phyloP scores from a whole-genome alignment of 768 basidiomycete genomes.

The Mycena sanguinolenta region DNA sequence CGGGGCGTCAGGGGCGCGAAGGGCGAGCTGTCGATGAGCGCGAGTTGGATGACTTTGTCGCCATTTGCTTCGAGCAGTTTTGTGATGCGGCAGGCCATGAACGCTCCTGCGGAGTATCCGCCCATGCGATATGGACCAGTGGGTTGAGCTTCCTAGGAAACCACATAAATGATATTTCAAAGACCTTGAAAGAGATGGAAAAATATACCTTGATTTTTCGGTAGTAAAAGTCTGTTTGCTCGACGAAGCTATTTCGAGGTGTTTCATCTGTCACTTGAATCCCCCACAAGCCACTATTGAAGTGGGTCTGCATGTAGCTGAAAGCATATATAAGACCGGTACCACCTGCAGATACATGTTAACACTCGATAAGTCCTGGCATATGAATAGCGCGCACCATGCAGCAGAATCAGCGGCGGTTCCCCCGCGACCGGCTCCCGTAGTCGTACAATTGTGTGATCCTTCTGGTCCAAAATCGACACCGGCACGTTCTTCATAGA shows the following conservation, averaged over 20 bases:
- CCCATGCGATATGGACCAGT: conserved; percentile 8
- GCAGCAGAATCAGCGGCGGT: conserved; percentile 6
- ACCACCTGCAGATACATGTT: neutral
- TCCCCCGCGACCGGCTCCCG: conserved; percentile 8
- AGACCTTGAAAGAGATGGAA: neutral
- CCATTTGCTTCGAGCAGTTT: neutral
- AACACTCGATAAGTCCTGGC: neutral
- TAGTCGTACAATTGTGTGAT: conserved; percentile 10
- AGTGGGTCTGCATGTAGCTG: conserved; percentile 7
- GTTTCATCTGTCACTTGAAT: neutral
- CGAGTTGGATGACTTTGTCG: neutral
- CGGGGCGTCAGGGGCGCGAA: neutral
- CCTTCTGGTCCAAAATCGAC: conserved; percentile 8
- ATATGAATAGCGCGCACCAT: neutral
- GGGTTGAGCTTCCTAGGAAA: neutral
- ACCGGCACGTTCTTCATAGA: neutral
- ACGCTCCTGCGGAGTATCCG: conserved; percentile 5
- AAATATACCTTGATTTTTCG: conserved; percentile 10
- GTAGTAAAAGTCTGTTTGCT: conserved; percentile 18
- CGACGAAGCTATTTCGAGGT: conserved; percentile 8
- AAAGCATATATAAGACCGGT: conserved; percentile 7
- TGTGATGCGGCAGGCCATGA: neutral
- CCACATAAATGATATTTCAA: neutral
- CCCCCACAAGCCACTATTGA: neutral
- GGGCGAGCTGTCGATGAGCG: neutral